Evolutionary conservation across 306 rosid genomes (phyloP).

Genomic region (Prunus mira): DNA sequence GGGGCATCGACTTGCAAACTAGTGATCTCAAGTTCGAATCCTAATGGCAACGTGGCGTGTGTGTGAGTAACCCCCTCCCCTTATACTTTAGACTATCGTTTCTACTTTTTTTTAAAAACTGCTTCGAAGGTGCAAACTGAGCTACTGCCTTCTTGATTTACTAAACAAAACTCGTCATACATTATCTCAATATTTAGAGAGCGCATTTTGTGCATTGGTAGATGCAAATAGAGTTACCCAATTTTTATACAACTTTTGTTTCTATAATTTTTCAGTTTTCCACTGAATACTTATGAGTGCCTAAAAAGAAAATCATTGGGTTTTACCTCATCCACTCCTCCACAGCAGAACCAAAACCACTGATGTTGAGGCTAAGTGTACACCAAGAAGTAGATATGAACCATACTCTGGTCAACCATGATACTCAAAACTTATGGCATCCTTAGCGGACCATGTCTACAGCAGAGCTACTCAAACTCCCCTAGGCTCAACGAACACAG

Average conservation of each 20-base stretch:
- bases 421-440: neutral
- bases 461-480: slow-evolving; percentile 18
- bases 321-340: neutral
- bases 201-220: too few relatives aligned
- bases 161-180: neutral
- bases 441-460: neutral
- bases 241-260: neutral
- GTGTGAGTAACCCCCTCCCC: too few relatives aligned
- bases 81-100: too few relatives aligned
- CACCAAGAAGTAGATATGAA: neutral
- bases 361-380: too few relatives aligned
- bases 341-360: neutral
- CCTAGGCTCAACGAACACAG: slow-evolving; percentile 77
- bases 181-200: too few relatives aligned
- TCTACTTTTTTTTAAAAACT: too few relatives aligned
- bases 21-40: fast-evolving
- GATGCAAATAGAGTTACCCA: neutral
- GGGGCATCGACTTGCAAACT: too few relatives aligned
- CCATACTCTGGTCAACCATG: neutral
- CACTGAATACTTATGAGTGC: neutral
- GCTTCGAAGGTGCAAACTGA: neutral
- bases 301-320: neutral
- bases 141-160: neutral
- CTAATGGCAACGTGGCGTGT: too few relatives aligned
- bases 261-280: neutral